A percentile compares a stretch with the other conserved stretches of the same genome.
phyloP scores from a whole-genome alignment of 371 early-diverging fungal genomes.

The Apophysomyces trapeziformis region DNA sequence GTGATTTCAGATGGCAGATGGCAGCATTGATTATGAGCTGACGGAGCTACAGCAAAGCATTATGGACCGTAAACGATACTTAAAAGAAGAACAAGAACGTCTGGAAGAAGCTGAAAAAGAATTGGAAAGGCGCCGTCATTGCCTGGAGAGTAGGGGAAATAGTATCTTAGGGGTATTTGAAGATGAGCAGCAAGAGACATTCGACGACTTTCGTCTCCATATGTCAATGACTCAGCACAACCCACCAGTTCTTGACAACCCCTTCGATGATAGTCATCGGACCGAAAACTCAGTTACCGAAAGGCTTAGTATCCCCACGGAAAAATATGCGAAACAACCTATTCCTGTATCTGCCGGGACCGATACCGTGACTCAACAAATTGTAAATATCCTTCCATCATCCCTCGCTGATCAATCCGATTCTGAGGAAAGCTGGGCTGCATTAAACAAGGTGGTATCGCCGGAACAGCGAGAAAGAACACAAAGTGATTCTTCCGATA shows the following conservation, averaged over 20 bases:
- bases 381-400: not conserved
- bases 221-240: not conserved
- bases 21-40: slow-evolving; percentile 24
- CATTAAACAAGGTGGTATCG: slow-evolving; percentile 19
- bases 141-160: slow-evolving; percentile 22
- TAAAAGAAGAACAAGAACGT: slow-evolving; percentile 28
- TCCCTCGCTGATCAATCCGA: slow-evolving; percentile 19
- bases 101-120: slow-evolving; percentile 30
- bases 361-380: slow-evolving; percentile 4
- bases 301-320: not conserved
- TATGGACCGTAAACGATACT: slow-evolving; percentile 20
- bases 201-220: not conserved
- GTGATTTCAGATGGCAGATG: not conserved
- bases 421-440: slow-evolving; percentile 41
- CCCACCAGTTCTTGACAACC: not conserved
- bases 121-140: slow-evolving; percentile 24
- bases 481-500: slow-evolving; percentile 17
- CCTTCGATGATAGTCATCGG: slow-evolving; percentile 5
- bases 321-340: not conserved
- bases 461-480: not conserved
- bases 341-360: not conserved
- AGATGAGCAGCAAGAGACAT: not conserved
- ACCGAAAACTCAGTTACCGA: not conserved
- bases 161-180: slow-evolving; percentile 17
- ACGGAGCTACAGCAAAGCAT: slow-evolving; percentile 27